phyloP scores from a whole-genome alignment of 305 asterid species.

The Fraxinus floribunda region DNA sequence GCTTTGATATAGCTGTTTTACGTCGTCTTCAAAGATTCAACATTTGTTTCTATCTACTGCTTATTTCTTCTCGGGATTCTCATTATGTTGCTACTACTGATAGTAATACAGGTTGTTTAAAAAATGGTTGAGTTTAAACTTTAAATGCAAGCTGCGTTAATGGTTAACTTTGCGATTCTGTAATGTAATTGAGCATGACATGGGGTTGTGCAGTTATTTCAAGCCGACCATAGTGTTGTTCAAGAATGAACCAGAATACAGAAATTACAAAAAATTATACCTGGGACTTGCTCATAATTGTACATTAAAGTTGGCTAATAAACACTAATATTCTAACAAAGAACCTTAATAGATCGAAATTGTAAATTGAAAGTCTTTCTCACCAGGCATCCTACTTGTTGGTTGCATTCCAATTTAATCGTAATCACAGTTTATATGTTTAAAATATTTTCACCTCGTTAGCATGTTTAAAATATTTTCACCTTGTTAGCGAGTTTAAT shows the following conservation, averaged over 20 bases:
- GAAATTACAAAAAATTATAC: background rate
- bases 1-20: slow-evolving; percentile 19
- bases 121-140: background rate
- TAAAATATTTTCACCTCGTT: background rate
- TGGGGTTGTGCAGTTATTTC: background rate
- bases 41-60: background rate
- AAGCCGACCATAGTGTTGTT: background rate
- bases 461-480: background rate
- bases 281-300: background rate
- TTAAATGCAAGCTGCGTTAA: background rate
- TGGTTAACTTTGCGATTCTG: background rate
- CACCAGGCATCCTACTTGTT: background rate
- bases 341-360: background rate
- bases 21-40: background rate
- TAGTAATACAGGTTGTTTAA: background rate
- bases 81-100: background rate
- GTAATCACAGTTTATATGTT: background rate
- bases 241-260: background rate
- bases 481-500: background rate
- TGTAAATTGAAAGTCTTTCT: background rate
- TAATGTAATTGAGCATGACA: background rate
- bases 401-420: background rate
- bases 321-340: background rate
- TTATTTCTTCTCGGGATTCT: background rate
- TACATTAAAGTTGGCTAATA: background rate